Percentiles rank a stretch among this genome's conserved stretches.
These are phyloP conservation scores for Naganishia onofrii DNA, from an alignment of 768 basidiomycete species.

Conservation along the genomic window DNA sequence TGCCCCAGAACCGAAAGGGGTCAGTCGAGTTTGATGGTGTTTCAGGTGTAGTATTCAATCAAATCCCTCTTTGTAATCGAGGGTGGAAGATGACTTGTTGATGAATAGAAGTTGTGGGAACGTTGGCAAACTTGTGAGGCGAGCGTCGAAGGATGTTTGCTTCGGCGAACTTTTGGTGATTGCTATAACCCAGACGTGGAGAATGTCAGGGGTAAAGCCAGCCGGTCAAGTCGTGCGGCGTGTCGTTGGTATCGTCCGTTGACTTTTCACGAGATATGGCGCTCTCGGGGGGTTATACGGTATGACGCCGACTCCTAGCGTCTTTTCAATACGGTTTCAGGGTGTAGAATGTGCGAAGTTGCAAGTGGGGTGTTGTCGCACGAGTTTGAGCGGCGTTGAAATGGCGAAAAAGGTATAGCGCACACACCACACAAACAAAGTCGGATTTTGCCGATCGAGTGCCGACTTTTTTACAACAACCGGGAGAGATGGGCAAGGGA, in stretches of 20 bases:
- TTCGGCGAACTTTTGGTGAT: not conserved
- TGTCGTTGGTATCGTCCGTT: not conserved
- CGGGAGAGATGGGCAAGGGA: not conserved
- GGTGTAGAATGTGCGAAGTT: not conserved
- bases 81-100: not conserved
- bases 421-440: not conserved
- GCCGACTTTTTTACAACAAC: conserved; percentile 2
- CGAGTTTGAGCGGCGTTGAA: conserved; percentile 21
- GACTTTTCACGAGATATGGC: not conserved
- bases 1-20: conserved; percentile 7
- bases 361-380: not conserved
- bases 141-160: not conserved
- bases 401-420: conserved; percentile 23
- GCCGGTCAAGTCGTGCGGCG: not conserved
- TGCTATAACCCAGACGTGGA: not conserved
- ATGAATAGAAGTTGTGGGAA: not conserved
- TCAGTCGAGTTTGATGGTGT: not conserved
- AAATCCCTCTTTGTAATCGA: not conserved
- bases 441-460: not conserved
- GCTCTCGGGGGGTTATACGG: not conserved
- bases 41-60: conserved; percentile 20
- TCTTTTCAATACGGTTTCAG: not conserved
- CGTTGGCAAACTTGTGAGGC: not conserved
- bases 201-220: not conserved
- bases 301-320: conserved; percentile 7